These are phyloP conservation scores for Bassia scoparia DNA, from an alignment of 148 eudicot genomes.

Conservation along the genomic window DNA sequence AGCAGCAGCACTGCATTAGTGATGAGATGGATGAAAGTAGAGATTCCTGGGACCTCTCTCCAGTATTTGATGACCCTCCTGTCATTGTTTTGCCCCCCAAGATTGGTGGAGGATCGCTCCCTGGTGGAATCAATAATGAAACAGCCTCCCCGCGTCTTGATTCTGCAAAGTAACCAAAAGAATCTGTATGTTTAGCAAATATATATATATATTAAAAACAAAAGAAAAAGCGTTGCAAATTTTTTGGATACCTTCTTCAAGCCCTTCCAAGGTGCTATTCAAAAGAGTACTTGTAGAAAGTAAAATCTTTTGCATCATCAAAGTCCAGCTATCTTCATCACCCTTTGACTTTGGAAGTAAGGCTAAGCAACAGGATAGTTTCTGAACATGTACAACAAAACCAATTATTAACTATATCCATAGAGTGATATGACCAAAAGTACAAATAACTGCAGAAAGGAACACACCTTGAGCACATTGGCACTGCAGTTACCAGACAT, in stretches of 20 bases:
- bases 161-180: constrained; percentile 40
- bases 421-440: not conserved
- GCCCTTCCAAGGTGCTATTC: constrained; percentile 72
- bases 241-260: constrained; percentile 67
- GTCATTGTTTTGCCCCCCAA: constrained; percentile 48
- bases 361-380: constrained; percentile 70
- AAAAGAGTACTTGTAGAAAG: constrained; percentile 48
- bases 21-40: constrained; percentile 50
- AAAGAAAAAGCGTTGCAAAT: not conserved
- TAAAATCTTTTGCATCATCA: constrained; percentile 79
- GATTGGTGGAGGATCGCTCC: constrained; percentile 67
- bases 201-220: not conserved
- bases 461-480: constrained; percentile 49
- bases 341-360: constrained; percentile 82
- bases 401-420: not conserved
- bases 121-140: constrained; percentile 62
- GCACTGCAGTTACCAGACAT: constrained; percentile 57
- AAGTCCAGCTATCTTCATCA: constrained; percentile 79
- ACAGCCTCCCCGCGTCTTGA: constrained; percentile 42
- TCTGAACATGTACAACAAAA: constrained; percentile 40
- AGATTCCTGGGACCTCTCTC: constrained; percentile 49
- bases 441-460: constrained; percentile 10
- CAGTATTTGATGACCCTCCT: constrained; percentile 35
- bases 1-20: constrained; percentile 57
- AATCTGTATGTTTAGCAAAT: not conserved